Evolutionary conservation across 2,329 filamentous ascomycete genomes (phyloP).

Genomic region (Samsoniella hepiali): DNA sequence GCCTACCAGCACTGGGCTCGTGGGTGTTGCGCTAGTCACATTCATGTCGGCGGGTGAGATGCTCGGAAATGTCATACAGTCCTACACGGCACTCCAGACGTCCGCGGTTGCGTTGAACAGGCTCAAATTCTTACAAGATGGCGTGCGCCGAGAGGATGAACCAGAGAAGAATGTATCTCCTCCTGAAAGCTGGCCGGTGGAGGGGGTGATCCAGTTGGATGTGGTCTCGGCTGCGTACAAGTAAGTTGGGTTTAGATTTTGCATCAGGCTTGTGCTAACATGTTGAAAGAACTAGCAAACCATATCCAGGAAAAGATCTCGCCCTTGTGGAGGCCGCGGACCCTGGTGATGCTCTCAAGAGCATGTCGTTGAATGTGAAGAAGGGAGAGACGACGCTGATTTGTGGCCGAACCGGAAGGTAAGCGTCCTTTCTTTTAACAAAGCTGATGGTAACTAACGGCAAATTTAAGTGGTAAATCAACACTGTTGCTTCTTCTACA

Average conservation of each 20-base stretch:
- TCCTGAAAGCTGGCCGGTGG: background rate
- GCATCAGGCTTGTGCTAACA: background rate
- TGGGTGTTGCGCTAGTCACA: constrained; percentile 8
- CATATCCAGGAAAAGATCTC: constrained; percentile 6
- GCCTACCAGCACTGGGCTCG: constrained; percentile 10
- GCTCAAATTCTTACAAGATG: constrained; percentile 6
- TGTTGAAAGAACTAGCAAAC: background rate
- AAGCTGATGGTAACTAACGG: background rate
- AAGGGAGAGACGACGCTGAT: background rate
- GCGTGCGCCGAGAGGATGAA: background rate
- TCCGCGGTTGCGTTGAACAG: constrained; percentile 8
- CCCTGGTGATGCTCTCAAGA: constrained; percentile 1
- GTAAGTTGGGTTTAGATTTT: background rate
- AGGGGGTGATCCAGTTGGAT: background rate
- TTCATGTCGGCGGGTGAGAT: constrained; percentile 11
- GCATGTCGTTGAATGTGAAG: background rate
- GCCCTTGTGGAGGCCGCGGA: background rate
- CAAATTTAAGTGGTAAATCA: constrained; percentile 1
- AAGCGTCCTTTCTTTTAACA: background rate
- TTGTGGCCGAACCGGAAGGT: constrained; percentile 15
- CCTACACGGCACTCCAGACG: constrained; percentile 1
- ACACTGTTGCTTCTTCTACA: constrained; percentile 7
- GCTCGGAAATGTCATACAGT: background rate
- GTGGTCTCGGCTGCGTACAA: constrained; percentile 1
- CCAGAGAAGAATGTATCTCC: background rate